Evolutionary conservation across 192 early-diverging fungal genomes (phyloP), one percentile per base, ranked within the genome.

Genomic region (Umbelopsis isabellina): DNA sequence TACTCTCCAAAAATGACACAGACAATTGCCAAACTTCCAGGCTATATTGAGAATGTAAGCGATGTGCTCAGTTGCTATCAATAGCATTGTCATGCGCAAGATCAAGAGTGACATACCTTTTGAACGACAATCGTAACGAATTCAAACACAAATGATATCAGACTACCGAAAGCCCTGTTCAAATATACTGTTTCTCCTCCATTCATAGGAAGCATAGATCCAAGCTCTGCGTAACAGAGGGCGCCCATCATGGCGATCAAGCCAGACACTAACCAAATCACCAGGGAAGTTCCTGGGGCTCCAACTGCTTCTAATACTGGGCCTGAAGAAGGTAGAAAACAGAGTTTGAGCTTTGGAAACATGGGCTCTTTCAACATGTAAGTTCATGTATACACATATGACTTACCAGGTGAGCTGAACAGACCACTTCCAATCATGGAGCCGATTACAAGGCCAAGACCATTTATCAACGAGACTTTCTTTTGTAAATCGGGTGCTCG

Each of bases 151-250:
- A 93, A 94, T 8, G 91, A 86, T 0, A 86, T 82, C 30, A 93
- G 65, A 65, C 84, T 84, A 2, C 93, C 93, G 84, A 78, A 88
- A 5, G 91, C 91, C 51, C 90, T 86, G 46, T 90, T 83, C 47
- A 98, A 79, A 74, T 97, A 98, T 4, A 90, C 89, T 77, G 91
- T 87, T 37, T 96, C 95, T 27, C 95, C 97, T 64, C 97, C 97
- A 70, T 92, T 93, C 41, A 80, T 75, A 4, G 94, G 93, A 55
- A 94, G 85, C 81, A 91, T 91, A 45, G 94, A 83, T 0, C 97
- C 97, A 23, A 98, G 80, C 77, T 98, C 97, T 12, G 93, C 91
- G 74, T 97, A 98, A 65, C 92, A 93, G 15, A 92, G 80, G 0
- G 90, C 91, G 41, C 97, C 97, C 13, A 87, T 84, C 65, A 94